phyloP scores from a whole-genome alignment of 352 stramenopile genomes.

The Pythium sp. region DNA sequence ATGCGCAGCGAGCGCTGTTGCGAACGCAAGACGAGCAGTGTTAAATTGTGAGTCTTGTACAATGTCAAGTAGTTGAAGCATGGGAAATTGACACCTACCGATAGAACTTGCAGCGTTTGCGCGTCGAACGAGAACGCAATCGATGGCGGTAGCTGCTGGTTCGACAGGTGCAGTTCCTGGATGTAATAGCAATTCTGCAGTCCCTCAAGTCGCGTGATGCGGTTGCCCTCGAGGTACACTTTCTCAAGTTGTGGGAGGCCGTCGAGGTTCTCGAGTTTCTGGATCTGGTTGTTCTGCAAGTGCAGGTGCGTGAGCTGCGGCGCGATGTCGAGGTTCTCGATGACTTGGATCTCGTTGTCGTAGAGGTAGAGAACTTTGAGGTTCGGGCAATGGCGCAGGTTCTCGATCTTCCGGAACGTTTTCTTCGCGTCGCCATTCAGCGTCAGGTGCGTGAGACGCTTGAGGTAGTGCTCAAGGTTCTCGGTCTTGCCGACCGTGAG shows the following conservation, averaged over 20 bases:
- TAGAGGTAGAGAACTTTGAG: slow-evolving; percentile 79
- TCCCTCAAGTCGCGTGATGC: slow-evolving; percentile 56
- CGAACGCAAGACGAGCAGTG: neutral
- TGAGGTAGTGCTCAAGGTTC: slow-evolving; percentile 63
- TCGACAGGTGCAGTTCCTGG: slow-evolving; percentile 68
- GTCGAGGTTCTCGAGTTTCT: slow-evolving; percentile 49
- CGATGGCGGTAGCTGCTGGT: slow-evolving; percentile 37
- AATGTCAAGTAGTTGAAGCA: neutral
- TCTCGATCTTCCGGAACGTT: slow-evolving; percentile 47
- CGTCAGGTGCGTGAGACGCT: slow-evolving; percentile 68
- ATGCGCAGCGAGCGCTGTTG: slow-evolving; percentile 50
- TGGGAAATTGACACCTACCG: slow-evolving; percentile 21
- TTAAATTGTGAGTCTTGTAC: neutral
- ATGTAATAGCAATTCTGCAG: slow-evolving; percentile 35
- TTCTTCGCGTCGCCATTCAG: slow-evolving; percentile 41
- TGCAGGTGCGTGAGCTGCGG: slow-evolving; percentile 67
- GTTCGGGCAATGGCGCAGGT: slow-evolving; percentile 60
- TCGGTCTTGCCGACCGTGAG: slow-evolving; percentile 66
- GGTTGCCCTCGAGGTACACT: slow-evolving; percentile 68
- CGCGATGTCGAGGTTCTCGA: slow-evolving; percentile 51
- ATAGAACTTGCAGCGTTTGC: slow-evolving; percentile 35
- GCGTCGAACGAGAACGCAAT: slow-evolving; percentile 46
- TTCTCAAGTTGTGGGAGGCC: slow-evolving; percentile 52
- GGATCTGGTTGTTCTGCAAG: slow-evolving; percentile 66
- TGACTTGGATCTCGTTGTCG: slow-evolving; percentile 59